Evolutionary conservation across 768 basidiomycete genomes (phyloP), one percentile per base, ranked within the genome.

Genomic region (Mycena haematopus): DNA sequence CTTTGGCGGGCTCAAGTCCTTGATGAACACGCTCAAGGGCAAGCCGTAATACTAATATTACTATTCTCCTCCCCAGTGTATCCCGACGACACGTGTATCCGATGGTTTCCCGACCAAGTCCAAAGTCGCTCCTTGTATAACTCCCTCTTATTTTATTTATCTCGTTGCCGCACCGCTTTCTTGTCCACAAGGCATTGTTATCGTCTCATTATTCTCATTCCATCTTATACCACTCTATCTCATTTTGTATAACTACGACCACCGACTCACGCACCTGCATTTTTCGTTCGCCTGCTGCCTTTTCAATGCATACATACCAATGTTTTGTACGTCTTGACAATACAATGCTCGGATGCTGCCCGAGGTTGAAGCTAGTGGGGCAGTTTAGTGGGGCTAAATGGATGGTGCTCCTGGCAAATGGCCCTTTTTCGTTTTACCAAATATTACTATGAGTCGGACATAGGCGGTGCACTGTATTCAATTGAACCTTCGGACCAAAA

Each of bases 11-110:
- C 62, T 81, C 53, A 80, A 75, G 69, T 78, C 78, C 45, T 58
- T 81, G 51, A 78, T 81, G 70, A 78, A 80, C 66, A 77, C 78
- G 7, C 71, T 82, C 68, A 82, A 80, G 72, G 79, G 79, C 60
- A 82, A 78, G 67, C 62, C 76, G 29, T 44, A 35, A 57, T 29
- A 54, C 29, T 50, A 11, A 31, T 31, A n/a, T n/a, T n/a, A n/a
- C n/a, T n/a, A n/a, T n/a, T n/a, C n/a, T 31, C 29, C 29, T 31
- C 29, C 4, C 4, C 29, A 31, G 29, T 55, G 17, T 17, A 38
- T 19, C 15, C n/a, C 35, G 29, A 31, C 25, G 36, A 38, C 52
- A 56, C 61, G 61, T 58, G 62, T 62, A 66, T 66, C 58, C 56
- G 45, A 51, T 40, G 49, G 21, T 58, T 42, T 19, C 35, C 50